These are phyloP conservation scores for Oryza officinalis DNA, from an alignment of 176 grass and related monocot genomes.

Conservation along the genomic window DNA sequence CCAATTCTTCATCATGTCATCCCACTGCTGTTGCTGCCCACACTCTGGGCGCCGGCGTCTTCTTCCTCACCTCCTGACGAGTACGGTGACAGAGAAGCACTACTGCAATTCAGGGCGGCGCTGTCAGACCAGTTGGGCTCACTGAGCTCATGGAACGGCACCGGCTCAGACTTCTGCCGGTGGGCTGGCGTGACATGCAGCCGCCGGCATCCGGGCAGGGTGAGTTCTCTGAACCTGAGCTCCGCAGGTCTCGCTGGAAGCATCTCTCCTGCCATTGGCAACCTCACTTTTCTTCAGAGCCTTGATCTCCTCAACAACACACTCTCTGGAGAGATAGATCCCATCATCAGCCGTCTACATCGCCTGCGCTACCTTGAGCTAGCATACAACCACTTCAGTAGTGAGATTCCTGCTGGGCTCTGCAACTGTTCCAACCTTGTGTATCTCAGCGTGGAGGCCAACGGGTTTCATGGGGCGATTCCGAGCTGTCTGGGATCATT, in stretches of 20 bases:
- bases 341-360: background rate
- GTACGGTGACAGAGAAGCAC: background rate
- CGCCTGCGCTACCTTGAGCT: background rate
- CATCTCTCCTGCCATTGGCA: constrained; percentile 20
- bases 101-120: constrained; percentile 22
- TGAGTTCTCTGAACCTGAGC: background rate
- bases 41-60: background rate
- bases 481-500: constrained; percentile 2
- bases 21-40: background rate
- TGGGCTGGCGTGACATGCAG: constrained; percentile 36
- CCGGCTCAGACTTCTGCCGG: constrained; percentile 1
- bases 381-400: background rate
- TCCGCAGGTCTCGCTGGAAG: background rate
- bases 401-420: background rate
- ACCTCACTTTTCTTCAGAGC: constrained; percentile 31
- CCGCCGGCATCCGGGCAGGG: constrained; percentile 18
- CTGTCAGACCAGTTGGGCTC: background rate
- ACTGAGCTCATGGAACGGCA: constrained; percentile 28
- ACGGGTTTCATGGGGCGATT: background rate
- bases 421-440: constrained; percentile 36
- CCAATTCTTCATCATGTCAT: no score
- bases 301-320: background rate
- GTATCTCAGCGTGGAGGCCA: background rate
- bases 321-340: background rate
- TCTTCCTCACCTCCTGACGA: background rate